Evolutionary conservation across 345 rosid species (phyloP), one percentile per base, ranked within the genome.

Genomic region (Carallia brachiata): DNA sequence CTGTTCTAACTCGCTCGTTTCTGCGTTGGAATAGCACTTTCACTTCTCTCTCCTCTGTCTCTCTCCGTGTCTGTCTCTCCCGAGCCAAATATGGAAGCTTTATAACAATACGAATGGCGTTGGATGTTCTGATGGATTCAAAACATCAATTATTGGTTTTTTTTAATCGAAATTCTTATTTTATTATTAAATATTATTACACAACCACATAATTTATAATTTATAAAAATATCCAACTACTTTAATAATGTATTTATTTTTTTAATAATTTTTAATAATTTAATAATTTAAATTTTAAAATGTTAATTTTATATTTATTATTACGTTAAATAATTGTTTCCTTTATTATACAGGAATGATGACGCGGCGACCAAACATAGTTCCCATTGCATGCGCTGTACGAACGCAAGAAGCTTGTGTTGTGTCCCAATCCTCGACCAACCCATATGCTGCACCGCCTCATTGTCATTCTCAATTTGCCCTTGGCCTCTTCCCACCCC

Each of bases 11-110:
- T 65, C 70, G 63, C 31, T 62, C 78, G 81, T 79, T 85, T 75
- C 79, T 72, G 61, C 77, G 84, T 79, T 60, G 81, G 89, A 83
- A 70, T 73, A 58, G 70, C 89, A 79, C 86, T 85, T 72, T 58
- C 73, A 67, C 31, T 34, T 2, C 55, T 63, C 65, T 55, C 61
- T 66, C 31, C 28, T 2, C 55, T 63, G 61, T 55, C 61, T 66
- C 74, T 65, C 37, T 58, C 63, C 50, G 47, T 52, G 23, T 37
- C 61, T 58, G 52, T 66, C 36, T 70, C 7, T 36, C 23, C 13
- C 2, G 16, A 30, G 17, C 60, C 31, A 4, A 7, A 27, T 10
- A 27, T 56, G 60, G 12, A 56, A 7, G 60, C 28, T 56, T 56
- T 23, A 12, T 23, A 28, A 0, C 6, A 3, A 8, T 19, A 5